Evolutionary conservation across 768 basidiomycete species (phyloP), one percentile per base, ranked within the genome.

Genomic region (Lactarius trivialis): DNA sequence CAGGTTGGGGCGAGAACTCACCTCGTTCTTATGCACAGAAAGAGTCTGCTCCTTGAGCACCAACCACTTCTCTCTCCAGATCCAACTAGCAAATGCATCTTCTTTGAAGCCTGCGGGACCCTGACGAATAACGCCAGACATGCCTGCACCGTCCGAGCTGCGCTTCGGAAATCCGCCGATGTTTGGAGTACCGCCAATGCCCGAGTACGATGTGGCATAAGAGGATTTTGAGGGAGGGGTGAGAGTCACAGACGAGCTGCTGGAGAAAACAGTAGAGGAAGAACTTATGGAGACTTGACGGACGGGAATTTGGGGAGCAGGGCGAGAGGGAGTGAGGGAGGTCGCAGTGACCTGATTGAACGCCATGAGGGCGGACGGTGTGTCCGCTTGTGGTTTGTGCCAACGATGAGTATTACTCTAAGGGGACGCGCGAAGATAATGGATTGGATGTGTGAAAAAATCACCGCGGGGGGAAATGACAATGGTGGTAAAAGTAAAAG

Each of bases 41-140:
- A 99, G 73, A 9, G 85, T 79, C 68, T 85, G 81, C 54, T 93
- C 92, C 69, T 84, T 89, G 65, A 99, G 78, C 5, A 96, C 81
- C 60, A 98, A 76, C 88, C 89, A 98, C 73, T 92, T 90, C 70
- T 89, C 83, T 72, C 88, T 84, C 86, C 95, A 98, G 55, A 97
- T 80, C 81, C 91, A 94, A 65, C 89, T 90, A 2, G 89, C 85
- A 65, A 98, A 85, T 1, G 93, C 91, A 55, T 97, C 95, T 73
- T 99, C 96, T 79, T 98, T 98, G 69, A 96, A 79, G 72, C 82
- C 88, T 50, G 91, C 93, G 48, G 76, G 76, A n/a, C 90, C 96
- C 59, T 76, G 76, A 49, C 91, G 77, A 51, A 93, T 76, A 56
- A 88, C 72, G 53, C 83, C 80, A 2, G 77, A 65, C 63, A 68